Evolutionary conservation across 1,139 yeast genomes (phyloP).

Genomic region (Suhomyces bokatorum): DNA sequence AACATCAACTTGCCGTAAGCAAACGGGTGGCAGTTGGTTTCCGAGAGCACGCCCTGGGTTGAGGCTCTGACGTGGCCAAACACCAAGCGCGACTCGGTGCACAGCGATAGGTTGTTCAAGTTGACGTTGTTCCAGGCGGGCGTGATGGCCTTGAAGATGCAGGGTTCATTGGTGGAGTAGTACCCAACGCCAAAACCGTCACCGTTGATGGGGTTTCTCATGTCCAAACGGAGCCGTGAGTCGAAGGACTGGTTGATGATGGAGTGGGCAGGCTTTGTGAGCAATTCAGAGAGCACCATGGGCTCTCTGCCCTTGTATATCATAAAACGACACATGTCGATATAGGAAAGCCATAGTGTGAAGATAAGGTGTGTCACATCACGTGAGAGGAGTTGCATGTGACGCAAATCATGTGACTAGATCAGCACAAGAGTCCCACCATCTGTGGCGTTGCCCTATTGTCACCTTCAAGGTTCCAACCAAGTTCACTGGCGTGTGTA

Average conservation of each 20-base stretch:
- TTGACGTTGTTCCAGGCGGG: slow-evolving; percentile 98
- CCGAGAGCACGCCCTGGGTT: slow-evolving; percentile 90
- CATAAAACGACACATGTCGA: slow-evolving; percentile 51
- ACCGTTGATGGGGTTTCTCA: slow-evolving; percentile 90
- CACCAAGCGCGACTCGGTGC: slow-evolving; percentile 79
- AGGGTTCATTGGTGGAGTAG: slow-evolving; percentile 65
- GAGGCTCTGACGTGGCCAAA: slow-evolving; percentile 97
- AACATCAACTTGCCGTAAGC: slow-evolving; percentile 84
- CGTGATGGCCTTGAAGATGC: slow-evolving; percentile 89
- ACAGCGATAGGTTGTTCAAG: slow-evolving; percentile 78
- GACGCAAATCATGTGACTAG: too few relatives aligned
- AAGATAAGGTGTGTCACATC: too few relatives aligned
- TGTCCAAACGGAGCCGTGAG: slow-evolving; percentile 81
- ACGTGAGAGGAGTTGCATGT: too few relatives aligned
- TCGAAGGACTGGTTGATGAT: slow-evolving; percentile 96
- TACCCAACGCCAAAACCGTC: slow-evolving; percentile 98
- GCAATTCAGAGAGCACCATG: slow-evolving; percentile 77
- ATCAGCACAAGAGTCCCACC: too few relatives aligned
- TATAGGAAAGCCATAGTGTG: neutral
- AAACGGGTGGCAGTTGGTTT: slow-evolving; percentile 95
- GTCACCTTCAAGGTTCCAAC: too few relatives aligned
- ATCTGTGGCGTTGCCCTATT: too few relatives aligned
- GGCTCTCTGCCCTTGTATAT: slow-evolving; percentile 64
- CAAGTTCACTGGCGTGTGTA: too few relatives aligned
- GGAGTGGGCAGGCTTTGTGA: slow-evolving; percentile 95